These are phyloP conservation scores for Boletus subcaerulescens DNA, from an alignment of 768 basidiomycete genomes.

Conservation along the genomic window DNA sequence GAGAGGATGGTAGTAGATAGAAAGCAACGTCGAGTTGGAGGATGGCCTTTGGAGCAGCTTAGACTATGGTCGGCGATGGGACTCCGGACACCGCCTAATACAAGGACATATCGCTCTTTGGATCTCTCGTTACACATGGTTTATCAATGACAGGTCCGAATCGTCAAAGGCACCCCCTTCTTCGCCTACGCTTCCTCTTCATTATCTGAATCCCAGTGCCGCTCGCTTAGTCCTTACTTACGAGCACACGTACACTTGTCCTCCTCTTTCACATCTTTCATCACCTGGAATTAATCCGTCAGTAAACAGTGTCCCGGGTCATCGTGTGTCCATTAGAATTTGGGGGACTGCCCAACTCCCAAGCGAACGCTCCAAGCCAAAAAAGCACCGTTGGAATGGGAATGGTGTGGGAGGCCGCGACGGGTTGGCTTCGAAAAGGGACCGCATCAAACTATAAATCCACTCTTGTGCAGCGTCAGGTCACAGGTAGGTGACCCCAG, in stretches of 20 bases:
- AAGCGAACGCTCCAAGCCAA: conserved; percentile 21
- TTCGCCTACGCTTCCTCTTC: conserved; percentile 9
- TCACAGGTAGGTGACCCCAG: conserved; percentile 12
- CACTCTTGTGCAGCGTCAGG: conserved; percentile 7
- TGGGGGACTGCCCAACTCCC: conserved; percentile 16
- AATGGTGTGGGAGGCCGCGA: conserved; percentile 26
- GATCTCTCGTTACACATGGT: conserved; percentile 12
- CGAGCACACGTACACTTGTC: conserved; percentile 43
- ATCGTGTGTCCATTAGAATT: conserved; percentile 23
- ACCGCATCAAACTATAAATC: conserved; percentile 33
- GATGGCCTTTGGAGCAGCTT: conserved; percentile 2
- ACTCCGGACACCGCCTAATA: conserved; percentile 33
- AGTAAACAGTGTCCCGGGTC: conserved; percentile 28
- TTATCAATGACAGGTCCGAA: neutral
- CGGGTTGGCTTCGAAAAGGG: conserved; percentile 36
- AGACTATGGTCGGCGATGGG: conserved; percentile 9
- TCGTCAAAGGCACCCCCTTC: neutral
- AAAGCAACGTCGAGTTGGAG: conserved; percentile 17
- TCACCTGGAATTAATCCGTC: conserved; percentile 38
- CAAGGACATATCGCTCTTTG: conserved; percentile 5
- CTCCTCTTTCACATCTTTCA: conserved; percentile 48
- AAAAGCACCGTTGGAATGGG: conserved; percentile 7
- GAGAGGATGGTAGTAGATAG: conserved; percentile 19
- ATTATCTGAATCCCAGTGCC: conserved; percentile 4
- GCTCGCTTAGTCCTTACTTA: conserved; percentile 12